These are phyloP conservation scores for Fagopyrum homotropicum DNA, from an alignment of 148 eudicot species.

Conservation along the genomic window DNA sequence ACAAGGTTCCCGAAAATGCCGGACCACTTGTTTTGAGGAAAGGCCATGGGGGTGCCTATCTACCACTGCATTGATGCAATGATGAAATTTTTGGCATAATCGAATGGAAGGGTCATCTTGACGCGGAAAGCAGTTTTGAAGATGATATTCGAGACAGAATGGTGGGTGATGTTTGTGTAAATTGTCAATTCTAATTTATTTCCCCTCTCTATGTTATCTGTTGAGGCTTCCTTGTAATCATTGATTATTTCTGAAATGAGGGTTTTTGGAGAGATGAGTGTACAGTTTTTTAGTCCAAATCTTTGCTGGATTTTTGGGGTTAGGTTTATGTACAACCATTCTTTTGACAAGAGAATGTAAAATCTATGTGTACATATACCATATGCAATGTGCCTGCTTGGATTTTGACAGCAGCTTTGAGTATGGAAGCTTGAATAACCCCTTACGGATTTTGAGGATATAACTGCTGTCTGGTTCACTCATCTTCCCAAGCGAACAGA, in stretches of 20 bases:
- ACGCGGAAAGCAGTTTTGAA: slow-evolving; percentile 4
- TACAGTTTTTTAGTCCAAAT: slow-evolving; percentile 6
- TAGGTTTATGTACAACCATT: slow-evolving; percentile 1
- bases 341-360: slow-evolving; percentile 5
- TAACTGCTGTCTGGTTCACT: background rate
- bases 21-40: slow-evolving; percentile 89
- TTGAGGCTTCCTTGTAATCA: background rate
- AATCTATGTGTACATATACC: slow-evolving; percentile 8
- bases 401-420: background rate
- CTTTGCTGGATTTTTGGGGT: slow-evolving; percentile 6
- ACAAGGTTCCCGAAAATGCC: slow-evolving; percentile 89
- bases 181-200: background rate
- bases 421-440: background rate
- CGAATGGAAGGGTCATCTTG: background rate
- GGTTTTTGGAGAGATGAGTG: slow-evolving; percentile 14
- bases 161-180: slow-evolving; percentile 1
- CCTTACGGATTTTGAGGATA: background rate
- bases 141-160: background rate
- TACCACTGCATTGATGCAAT: slow-evolving; percentile 41
- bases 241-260: background rate
- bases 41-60: slow-evolving; percentile 98
- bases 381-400: background rate
- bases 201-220: background rate
- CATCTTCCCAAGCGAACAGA: too few species aligned
- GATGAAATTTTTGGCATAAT: background rate